These are phyloP conservation scores for Sarcodon sp. DNA, from an alignment of 768 basidiomycete species.

Conservation along the genomic window DNA sequence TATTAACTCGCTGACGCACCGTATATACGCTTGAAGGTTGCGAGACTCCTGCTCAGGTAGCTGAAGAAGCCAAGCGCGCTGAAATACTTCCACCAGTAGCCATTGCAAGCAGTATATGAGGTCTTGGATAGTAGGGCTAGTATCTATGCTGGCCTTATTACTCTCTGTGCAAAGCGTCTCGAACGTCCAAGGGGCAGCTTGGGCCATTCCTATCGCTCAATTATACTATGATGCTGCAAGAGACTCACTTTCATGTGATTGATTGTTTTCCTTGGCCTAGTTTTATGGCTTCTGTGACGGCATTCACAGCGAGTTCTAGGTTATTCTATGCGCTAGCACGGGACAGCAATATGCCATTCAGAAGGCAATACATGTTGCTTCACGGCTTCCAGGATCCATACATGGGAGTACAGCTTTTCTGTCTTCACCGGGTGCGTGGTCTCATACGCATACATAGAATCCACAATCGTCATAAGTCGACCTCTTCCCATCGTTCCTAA, in stretches of 20 bases:
- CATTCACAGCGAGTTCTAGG: conserved; percentile 44
- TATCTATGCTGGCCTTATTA: conserved; percentile 45
- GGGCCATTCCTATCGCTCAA: conserved; percentile 49
- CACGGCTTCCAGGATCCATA: conserved; percentile 42
- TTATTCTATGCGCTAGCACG: conserved; percentile 44
- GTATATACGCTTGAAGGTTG: conserved; percentile 52
- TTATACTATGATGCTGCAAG: conserved; percentile 37
- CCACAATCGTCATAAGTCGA: conserved; percentile 33
- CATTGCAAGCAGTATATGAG: conserved; percentile 42
- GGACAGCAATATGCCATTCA: conserved; percentile 38
- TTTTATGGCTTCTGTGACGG: conserved; percentile 43
- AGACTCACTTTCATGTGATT: conserved; percentile 36
- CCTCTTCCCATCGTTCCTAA: not conserved
- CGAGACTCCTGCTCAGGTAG: conserved; percentile 52
- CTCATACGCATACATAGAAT: conserved; percentile 47
- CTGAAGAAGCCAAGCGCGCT: conserved; percentile 43
- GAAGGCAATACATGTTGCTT: conserved; percentile 31
- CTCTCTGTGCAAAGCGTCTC: conserved; percentile 42
- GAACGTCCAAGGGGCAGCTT: conserved; percentile 32
- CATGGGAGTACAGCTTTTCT: conserved; percentile 40
- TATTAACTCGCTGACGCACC: conserved; percentile 18
- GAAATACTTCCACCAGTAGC: conserved; percentile 45
- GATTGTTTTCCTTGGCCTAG: conserved; percentile 35
- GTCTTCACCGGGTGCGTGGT: conserved; percentile 40
- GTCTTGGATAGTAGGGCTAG: conserved; percentile 43